Conservation (phyloP, 2,329 filamentous ascomycete genomes). For the Botryotinia convoluta region DNA sequence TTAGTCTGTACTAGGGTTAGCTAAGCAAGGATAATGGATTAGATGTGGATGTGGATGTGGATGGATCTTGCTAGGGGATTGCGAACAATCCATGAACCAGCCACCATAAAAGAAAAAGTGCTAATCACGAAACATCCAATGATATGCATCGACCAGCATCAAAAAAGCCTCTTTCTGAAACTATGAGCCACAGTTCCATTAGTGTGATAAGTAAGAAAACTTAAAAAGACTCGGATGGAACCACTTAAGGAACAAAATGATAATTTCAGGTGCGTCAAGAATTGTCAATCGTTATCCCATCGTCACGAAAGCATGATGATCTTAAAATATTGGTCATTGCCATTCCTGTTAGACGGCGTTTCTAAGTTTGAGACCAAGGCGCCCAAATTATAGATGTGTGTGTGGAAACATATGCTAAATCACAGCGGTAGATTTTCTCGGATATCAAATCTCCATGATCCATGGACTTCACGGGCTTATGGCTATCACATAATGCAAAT, state of each 20-base stretch:
- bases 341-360: not conserved
- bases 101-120: not conserved
- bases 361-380: conserved; percentile 18
- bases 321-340: not conserved
- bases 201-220: not conserved
- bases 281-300: conserved; percentile 15
- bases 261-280: conserved; percentile 12
- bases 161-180: conserved; percentile 13
- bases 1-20: not conserved
- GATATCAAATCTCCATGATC: not conserved
- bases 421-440: not conserved
- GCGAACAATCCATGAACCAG: conserved; percentile 10
- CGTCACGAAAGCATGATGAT: conserved; percentile 15
- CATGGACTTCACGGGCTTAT: not conserved
- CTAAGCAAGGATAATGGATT: not conserved
- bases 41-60: not conserved
- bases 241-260: conserved; percentile 3
- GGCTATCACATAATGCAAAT: conserved; percentile 1
- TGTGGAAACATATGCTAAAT: not conserved
- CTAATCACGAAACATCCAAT: conserved; percentile 16
- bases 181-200: conserved; percentile 18
- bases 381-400: not conserved
- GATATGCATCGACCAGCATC: not conserved
- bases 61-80: conserved; percentile 9
- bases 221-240: not conserved